Base-by-base conservation (phyloP, 1,284 basidiomycete species). In the Mrakiaceae sp. region DNA sequence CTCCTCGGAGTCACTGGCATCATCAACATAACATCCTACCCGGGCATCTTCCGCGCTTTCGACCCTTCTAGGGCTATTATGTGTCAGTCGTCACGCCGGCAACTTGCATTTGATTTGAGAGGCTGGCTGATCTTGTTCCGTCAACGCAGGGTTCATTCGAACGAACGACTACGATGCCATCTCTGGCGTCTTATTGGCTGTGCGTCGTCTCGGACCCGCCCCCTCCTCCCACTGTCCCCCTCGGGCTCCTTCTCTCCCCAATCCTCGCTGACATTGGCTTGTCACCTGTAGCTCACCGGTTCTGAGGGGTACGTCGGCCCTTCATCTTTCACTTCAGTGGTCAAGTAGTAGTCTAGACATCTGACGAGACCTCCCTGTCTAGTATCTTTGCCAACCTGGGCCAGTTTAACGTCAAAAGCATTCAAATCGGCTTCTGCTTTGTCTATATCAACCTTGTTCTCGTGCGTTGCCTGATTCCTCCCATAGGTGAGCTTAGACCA, bases 31-130 rank as follows among this genome's bases (percentile, higher is more conserved):
- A 78, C 76, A 3, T 71, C 69, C 46, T 77, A 77, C 68, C 84
- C 85, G 6, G 83, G 79, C 0, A 82, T 86, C 16, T 84, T 84
- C 71, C 78, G 84, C 7, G 84, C 85, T 0, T 81, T 83, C 66
- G 85, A 87, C 70, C 85, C 85, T 0, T 84, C 83, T 8, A 78
- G 84, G 6, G 84, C 84, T 0, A 73, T 86, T 14, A 74, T 85
- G 71, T 77, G 83, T 84, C 69, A 69, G 81, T 73, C 14, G 5
- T 47, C n/a, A 40, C 6, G 27, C 27, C 27, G 27, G 27, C 27
- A 2, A 27, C 2, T 58, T 43, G 52, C 52, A 16, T 53, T 1
- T 44, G 42, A 43, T 43, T n/a, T 12, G 44, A 58, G 16, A 12
- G 16, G 8, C 56, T 10, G 40, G 9, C 7, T 7, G 42, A 16